phyloP scores from a whole-genome alignment of 2,329 filamentous ascomycete species.

The Pezicula neosporulosa region DNA sequence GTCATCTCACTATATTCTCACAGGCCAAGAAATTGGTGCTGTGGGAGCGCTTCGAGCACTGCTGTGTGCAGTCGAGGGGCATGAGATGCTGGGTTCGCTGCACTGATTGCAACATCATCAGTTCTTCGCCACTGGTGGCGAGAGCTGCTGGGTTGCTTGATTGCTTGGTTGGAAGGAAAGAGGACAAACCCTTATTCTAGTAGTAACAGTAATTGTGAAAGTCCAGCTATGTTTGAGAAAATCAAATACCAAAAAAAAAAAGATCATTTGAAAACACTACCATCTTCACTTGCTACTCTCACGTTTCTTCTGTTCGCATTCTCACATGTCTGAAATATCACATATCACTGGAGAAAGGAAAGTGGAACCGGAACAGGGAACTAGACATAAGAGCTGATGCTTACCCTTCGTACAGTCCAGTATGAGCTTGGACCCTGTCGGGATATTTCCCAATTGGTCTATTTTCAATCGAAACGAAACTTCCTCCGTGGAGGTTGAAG shows the following conservation, averaged over 20 bases:
- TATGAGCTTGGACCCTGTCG: too few species aligned
- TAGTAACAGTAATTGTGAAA: neutral
- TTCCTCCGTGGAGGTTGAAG: too few species aligned
- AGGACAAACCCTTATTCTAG: neutral
- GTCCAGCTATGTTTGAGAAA: neutral
- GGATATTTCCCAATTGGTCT: too few species aligned
- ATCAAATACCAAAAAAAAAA: neutral
- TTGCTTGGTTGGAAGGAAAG: neutral
- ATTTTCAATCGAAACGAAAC: too few species aligned
- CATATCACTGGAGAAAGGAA: too few species aligned
- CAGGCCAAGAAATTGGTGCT: neutral
- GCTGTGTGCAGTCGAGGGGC: neutral
- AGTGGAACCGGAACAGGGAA: too few species aligned
- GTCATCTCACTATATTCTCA: conserved; percentile 27
- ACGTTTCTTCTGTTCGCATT: too few species aligned
- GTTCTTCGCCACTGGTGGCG: neutral
- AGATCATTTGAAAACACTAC: neutral
- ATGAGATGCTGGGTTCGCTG: conserved; percentile 6
- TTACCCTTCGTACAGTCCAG: too few species aligned
- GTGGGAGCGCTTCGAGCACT: neutral
- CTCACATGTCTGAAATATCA: too few species aligned
- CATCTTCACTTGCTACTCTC: too few species aligned
- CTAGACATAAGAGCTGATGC: too few species aligned
- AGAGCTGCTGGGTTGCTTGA: neutral
- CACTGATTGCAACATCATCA: neutral